These are phyloP conservation scores for Diaporthe amygdali DNA, from an alignment of 2,329 filamentous ascomycete species.

Conservation along the genomic window DNA sequence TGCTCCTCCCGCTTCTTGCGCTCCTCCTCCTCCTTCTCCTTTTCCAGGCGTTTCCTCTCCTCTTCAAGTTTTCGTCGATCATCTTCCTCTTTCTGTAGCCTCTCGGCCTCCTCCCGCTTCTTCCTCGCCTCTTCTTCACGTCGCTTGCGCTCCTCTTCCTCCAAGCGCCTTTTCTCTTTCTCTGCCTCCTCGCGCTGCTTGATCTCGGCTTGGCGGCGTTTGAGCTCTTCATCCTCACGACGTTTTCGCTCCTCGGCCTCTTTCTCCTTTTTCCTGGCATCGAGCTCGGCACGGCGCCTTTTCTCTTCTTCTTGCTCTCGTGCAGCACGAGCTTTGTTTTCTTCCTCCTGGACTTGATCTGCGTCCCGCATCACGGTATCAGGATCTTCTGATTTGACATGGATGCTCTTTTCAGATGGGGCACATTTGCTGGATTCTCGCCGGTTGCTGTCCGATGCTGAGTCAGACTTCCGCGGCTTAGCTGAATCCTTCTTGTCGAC, in stretches of 20 bases:
- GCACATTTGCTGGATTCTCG: slow-evolving; percentile 47
- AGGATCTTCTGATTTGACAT: slow-evolving; percentile 61
- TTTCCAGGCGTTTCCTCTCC: slow-evolving; percentile 38
- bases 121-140: slow-evolving; percentile 32
- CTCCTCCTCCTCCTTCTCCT: slow-evolving; percentile 50
- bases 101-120: slow-evolving; percentile 41
- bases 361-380: slow-evolving; percentile 63
- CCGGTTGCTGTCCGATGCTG: slow-evolving; percentile 41
- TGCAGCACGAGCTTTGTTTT: slow-evolving; percentile 28
- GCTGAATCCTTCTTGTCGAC: slow-evolving; percentile 41
- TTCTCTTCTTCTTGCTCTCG: slow-evolving; percentile 37
- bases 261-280: slow-evolving; percentile 36
- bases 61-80: slow-evolving; percentile 34
- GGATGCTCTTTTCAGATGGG: slow-evolving; percentile 55
- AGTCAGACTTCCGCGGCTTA: slow-evolving; percentile 44
- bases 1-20: slow-evolving; percentile 47
- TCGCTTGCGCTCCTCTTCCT: slow-evolving; percentile 32
- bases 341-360: slow-evolving; percentile 32
- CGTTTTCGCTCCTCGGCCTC: slow-evolving; percentile 37
- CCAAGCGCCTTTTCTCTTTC: slow-evolving; percentile 37
- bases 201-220: slow-evolving; percentile 29
- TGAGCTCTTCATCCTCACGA: slow-evolving; percentile 40
- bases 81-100: slow-evolving; percentile 36
- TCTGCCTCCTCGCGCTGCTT: slow-evolving; percentile 38
- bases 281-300: slow-evolving; percentile 34